phyloP scores from a whole-genome alignment of 73 alveolate genomes.

The Paramecium bursaria region DNA sequence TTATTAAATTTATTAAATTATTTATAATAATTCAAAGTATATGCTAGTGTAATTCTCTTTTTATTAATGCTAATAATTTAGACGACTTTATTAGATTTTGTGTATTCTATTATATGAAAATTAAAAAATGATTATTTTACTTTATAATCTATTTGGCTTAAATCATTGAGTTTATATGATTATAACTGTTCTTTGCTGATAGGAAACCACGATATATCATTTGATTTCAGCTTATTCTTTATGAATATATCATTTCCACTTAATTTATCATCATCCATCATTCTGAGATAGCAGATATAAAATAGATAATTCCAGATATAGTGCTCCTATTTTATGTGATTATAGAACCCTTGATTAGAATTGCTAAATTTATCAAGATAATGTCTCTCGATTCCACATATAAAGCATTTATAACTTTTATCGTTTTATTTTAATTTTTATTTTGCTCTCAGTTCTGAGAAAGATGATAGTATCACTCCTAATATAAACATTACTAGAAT shows the following conservation, averaged over 20 bases:
- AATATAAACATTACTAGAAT: slow-evolving; percentile 3
- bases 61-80: no score
- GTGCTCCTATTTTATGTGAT: slow-evolving; percentile 68
- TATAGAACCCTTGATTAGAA: slow-evolving; percentile 45
- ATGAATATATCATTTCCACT: slow-evolving; percentile 20
- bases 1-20: no score
- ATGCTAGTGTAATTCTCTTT: no score
- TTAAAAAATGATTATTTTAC: no score
- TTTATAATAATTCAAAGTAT: no score
- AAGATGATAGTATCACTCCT: slow-evolving; percentile 65
- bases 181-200: slow-evolving; percentile 54
- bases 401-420: slow-evolving; percentile 65
- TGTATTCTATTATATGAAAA: no score
- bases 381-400: slow-evolving; percentile 67
- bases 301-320: slow-evolving; percentile 55
- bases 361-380: slow-evolving; percentile 47
- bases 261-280: not conserved
- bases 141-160: no score
- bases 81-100: no score
- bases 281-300: slow-evolving; percentile 26
- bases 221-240: not conserved
- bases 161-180: no score
- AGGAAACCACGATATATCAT: slow-evolving; percentile 37
- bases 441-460: slow-evolving; percentile 46
- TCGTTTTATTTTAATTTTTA: slow-evolving; percentile 1